Percentiles rank a stretch among this genome's conserved stretches.
Conservation (phyloP, 768 basidiomycete species). For the Chiua virens region DNA sequence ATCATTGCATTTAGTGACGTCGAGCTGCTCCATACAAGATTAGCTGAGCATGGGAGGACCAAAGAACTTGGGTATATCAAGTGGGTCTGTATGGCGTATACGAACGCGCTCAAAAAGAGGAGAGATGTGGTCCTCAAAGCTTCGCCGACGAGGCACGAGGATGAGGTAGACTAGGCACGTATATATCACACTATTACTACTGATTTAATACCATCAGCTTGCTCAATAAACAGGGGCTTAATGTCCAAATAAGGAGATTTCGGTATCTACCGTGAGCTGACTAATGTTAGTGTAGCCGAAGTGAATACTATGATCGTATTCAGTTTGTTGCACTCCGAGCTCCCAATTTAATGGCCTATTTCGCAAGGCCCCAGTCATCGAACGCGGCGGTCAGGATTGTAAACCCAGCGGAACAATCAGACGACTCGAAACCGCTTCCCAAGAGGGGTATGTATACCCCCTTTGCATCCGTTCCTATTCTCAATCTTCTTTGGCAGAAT, state of each 20-base stretch:
- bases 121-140: slow-evolving; percentile 43
- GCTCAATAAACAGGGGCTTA: too few relatives aligned
- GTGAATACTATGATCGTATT: not conserved
- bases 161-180: slow-evolving; percentile 12
- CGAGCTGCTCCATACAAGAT: slow-evolving; percentile 73
- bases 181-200: too few relatives aligned
- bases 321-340: not conserved
- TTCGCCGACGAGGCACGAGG: not conserved
- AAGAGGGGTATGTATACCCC: slow-evolving; percentile 53
- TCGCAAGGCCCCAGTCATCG: slow-evolving; percentile 57
- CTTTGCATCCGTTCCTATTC: not conserved
- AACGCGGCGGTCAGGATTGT: slow-evolving; percentile 74
- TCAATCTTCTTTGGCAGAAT: slow-evolving; percentile 43
- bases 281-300: slow-evolving; percentile 6
- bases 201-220: too few relatives aligned
- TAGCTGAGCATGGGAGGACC: slow-evolving; percentile 46
- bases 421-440: slow-evolving; percentile 41
- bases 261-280: slow-evolving; percentile 22
- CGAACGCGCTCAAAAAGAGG: slow-evolving; percentile 61
- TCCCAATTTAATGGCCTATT: slow-evolving; percentile 59
- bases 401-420: slow-evolving; percentile 47
- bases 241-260: not conserved
- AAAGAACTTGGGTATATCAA: slow-evolving; percentile 66
- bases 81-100: slow-evolving; percentile 73
- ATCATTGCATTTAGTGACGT: slow-evolving; percentile 74